These are phyloP conservation scores for Backusella mclennaniae DNA, from an alignment of 192 early-diverging fungal species.

Conservation along the genomic window DNA sequence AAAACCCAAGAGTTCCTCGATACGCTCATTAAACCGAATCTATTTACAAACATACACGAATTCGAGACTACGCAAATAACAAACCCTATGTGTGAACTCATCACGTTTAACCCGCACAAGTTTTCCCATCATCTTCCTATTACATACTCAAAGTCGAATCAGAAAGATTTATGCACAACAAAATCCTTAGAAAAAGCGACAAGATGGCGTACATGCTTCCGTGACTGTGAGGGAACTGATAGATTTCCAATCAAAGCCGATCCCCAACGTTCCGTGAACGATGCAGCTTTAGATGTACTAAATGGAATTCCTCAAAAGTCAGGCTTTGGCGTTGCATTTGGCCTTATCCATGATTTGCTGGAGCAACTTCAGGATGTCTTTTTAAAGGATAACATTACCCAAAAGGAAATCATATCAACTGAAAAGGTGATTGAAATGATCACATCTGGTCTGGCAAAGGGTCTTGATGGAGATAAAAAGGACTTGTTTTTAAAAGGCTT, in stretches of 20 bases:
- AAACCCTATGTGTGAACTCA: neutral
- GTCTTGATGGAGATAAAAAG: neutral
- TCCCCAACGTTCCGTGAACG: neutral
- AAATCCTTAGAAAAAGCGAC: slow-evolving; percentile 6
- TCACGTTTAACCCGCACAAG: slow-evolving; percentile 10
- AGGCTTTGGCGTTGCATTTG: slow-evolving; percentile 15
- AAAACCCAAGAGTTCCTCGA: slow-evolving; percentile 14
- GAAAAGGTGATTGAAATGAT: slow-evolving; percentile 15
- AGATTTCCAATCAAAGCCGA: neutral
- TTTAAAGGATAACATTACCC: neutral
- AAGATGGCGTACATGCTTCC: slow-evolving; percentile 21
- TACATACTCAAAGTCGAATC: neutral
- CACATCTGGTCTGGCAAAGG: neutral
- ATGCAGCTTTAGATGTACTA: slow-evolving; percentile 6
- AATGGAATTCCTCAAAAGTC: slow-evolving; percentile 8
- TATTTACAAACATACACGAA: neutral
- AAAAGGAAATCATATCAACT: neutral
- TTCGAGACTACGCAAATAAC: neutral
- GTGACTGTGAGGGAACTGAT: slow-evolving; percentile 21
- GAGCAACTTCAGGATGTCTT: slow-evolving; percentile 17
- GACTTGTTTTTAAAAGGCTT: slow-evolving; percentile 4
- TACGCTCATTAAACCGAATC: neutral
- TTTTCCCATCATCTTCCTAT: slow-evolving; percentile 13
- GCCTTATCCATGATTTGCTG: slow-evolving; percentile 16
- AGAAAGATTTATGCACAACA: neutral